phyloP scores from a whole-genome alignment of 805 yeast species.

The Ogataea parapolymorpha region DNA sequence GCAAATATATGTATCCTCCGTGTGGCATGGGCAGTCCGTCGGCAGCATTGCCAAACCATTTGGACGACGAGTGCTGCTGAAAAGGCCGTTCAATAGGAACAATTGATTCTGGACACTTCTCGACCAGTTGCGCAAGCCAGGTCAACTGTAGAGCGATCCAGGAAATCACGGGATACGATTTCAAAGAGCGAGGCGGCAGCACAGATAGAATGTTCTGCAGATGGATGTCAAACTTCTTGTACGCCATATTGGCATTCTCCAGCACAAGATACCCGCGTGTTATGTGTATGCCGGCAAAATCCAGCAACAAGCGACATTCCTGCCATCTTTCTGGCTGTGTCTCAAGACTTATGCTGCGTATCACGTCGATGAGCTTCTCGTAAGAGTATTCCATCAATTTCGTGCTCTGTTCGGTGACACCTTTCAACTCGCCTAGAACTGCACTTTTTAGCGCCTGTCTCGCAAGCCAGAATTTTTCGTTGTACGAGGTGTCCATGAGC shows the following conservation, averaged over 20 bases:
- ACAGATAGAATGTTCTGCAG: conserved; percentile 46
- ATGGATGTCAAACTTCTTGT: conserved; percentile 64
- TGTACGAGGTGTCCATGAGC: conserved; percentile 24
- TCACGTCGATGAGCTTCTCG: conserved; percentile 43
- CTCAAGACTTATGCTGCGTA: conserved; percentile 27
- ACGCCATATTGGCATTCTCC: conserved; percentile 57
- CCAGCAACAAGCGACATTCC: conserved; percentile 50
- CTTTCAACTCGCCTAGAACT: conserved; percentile 45
- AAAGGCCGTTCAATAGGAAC: conserved; percentile 36
- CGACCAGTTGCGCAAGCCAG: conserved; percentile 60
- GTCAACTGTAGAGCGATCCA: conserved; percentile 68
- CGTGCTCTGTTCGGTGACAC: conserved; percentile 44
- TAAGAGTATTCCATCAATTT: conserved; percentile 52
- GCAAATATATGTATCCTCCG: conserved; percentile 40
- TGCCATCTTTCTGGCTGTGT: conserved; percentile 35
- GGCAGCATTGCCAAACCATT: conserved; percentile 20
- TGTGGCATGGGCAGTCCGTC: conserved; percentile 38
- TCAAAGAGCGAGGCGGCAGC: conserved; percentile 29
- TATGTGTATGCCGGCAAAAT: conserved; percentile 60
- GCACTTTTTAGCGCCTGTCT: conserved; percentile 53
- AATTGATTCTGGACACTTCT: conserved; percentile 40
- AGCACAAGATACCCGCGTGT: conserved; percentile 56
- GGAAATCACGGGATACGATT: conserved; percentile 30
- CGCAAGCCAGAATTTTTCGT: conserved; percentile 40
- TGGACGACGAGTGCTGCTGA: conserved; percentile 31